Evolutionary conservation across 2,329 filamentous ascomycete genomes (phyloP), one percentile per base, ranked within the genome.

Genomic region (Venturia nashicola): DNA sequence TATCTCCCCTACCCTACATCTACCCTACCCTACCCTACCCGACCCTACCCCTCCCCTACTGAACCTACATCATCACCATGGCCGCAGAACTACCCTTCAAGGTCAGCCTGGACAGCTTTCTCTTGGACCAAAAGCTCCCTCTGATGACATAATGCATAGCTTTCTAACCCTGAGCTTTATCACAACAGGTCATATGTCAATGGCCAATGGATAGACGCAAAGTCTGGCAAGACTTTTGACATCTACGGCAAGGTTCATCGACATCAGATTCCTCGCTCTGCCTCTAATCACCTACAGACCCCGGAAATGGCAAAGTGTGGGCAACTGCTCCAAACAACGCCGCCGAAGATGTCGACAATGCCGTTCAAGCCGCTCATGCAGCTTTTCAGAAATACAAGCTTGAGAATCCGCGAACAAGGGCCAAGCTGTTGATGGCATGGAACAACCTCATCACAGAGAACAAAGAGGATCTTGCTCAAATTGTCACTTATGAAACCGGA

Each of bases 351-450:
- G 85, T 87, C 63, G 81, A 86, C 65, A 72, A 72, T 5, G 82
- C 85, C 1, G 84, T 88, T 7, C 74, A 83, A 68, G 79, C 80
- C 51, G 82, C 86, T 0, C 78, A 87, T 65, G 74, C 75, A n/a
- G 83, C 84, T 4, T 89, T 89, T 68, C 74, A 83, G 66, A 74
- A 74, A 23, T 89, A 83, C 74, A 79, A 77, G 65, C 85, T 83
- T 66, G 73, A 80, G 63, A 87, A 82, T 67, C 85, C 86, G 0
- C 78, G 83, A 18, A 78, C 79, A 62, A 80, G 86, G 62, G 85
- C 86, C 1, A 81, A 86, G 68, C 81, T 83, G 72, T 75, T 89
- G 11, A 73, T 86, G 63, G 84, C 84, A 72, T 89, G 86, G 85
- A 83, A 88, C 72, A 72, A 79, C 3, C 76, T 89, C 64, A 87